Percentiles rank a stretch among this genome's conserved stretches.
These are phyloP conservation scores for Scenedesmus sp. DNA, from an alignment of 163 green algal species.

Conservation along the genomic window DNA sequence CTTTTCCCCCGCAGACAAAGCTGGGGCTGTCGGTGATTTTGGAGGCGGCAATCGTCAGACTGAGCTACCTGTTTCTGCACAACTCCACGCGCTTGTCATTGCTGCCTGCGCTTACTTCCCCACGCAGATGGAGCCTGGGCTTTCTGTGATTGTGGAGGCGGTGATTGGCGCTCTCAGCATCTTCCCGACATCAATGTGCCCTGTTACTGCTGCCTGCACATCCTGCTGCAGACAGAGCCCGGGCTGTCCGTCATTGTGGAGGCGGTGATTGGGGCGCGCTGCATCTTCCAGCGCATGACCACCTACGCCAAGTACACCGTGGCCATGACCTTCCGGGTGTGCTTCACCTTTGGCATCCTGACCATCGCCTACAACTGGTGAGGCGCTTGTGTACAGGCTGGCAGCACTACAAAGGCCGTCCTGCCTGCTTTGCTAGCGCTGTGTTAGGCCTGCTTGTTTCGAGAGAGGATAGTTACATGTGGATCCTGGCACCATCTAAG, in stretches of 20 bases:
- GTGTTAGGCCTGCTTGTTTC: too few species aligned
- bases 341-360: slow-evolving; percentile 91
- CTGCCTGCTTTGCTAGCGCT: too few species aligned
- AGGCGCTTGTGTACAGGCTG: neutral
- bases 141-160: slow-evolving; percentile 91
- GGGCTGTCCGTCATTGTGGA: slow-evolving; percentile 91
- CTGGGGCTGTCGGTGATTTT: too few species aligned
- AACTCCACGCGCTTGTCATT: neutral
- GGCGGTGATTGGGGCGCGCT: slow-evolving; percentile 90
- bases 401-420: neutral
- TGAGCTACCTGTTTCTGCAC: neutral
- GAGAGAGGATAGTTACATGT: neutral
- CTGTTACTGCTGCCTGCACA: neutral
- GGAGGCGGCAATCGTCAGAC: too few species aligned
- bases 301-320: slow-evolving; percentile 91
- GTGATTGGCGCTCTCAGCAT: slow-evolving; percentile 94
- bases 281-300: slow-evolving; percentile 98
- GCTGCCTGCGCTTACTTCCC: neutral
- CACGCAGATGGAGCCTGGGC: slow-evolving; percentile 81
- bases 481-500: neutral
- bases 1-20: too few species aligned
- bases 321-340: slow-evolving; percentile 93
- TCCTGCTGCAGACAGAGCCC: slow-evolving; percentile 72
- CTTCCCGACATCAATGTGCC: slow-evolving; percentile 73
- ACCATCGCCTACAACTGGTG: slow-evolving; percentile 90